Evolutionary conservation across 257 asterid genomes (phyloP), one percentile per base, ranked within the genome.

Genomic region (Cordia subcordata): DNA sequence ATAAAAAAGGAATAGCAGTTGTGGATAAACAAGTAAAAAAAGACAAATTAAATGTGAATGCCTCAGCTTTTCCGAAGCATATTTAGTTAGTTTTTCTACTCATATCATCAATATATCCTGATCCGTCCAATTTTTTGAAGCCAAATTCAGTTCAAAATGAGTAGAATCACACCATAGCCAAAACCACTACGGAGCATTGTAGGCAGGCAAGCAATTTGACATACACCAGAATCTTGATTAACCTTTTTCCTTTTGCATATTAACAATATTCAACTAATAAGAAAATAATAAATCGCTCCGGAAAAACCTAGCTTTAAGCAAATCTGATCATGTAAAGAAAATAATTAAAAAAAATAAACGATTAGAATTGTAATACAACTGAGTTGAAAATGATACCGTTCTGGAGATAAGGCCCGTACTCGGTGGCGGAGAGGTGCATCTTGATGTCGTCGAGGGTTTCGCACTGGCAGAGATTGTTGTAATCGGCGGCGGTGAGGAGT

Each of bases 391-490:
- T 53, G 40, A 13, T 32, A 88, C 96, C 97, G 52, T 89, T 89
- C 63, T 89, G 95, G 63, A 89, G 97, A 65, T 84, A 86, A 21
- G 95, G 80, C 35, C 95, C 97, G 70, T 89, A 89, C 75, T 89
- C 94, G 64, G 95, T 89, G 75, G 96, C 96, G 49, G 96, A 80
- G 39, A 89, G 96, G 67, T 89, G 96, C 96, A 86, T 89, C 81
- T 89, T 86, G 73, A 89, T 82, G 67, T 89, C 96, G 32, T 89
- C 96, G 8, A 89, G 80, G 67, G 82, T 84, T 74, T 89, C 96
- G 56, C 96, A 89, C 79, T 89, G 96, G 71, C 96, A 89, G 35
- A 89, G 79, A 56, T 89, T 89, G 75, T 89, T 89, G 87, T 89
- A 89, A 79, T 89, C 96, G 38, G 95, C 70, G 77, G 96, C 91